Evolutionary conservation across 306 rosid species (phyloP).

Genomic region (Prunus mira): DNA sequence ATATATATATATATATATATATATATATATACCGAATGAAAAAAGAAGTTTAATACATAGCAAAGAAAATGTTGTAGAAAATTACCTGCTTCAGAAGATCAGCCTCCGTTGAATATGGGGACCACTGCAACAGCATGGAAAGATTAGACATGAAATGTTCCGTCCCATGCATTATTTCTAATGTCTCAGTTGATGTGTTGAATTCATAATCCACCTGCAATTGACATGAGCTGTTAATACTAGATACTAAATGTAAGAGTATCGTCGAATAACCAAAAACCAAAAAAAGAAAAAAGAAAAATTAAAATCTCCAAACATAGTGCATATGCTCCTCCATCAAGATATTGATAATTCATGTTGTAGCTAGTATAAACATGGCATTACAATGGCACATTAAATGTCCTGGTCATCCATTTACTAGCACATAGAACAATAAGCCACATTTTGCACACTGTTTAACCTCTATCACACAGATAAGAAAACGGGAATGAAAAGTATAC

Average conservation of each 20-base stretch:
- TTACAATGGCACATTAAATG: background rate
- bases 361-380: background rate
- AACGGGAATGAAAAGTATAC: background rate
- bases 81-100: slow-evolving; percentile 83
- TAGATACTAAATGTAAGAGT: background rate
- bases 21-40: background rate
- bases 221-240: slow-evolving; percentile 10
- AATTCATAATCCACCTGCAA: slow-evolving; percentile 78
- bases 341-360: background rate
- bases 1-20: too few relatives aligned
- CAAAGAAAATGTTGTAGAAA: slow-evolving; percentile 9
- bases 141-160: slow-evolving; percentile 69
- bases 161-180: slow-evolving; percentile 55
- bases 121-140: slow-evolving; percentile 67
- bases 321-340: background rate
- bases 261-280: background rate
- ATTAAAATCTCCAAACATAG: background rate
- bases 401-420: background rate
- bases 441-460: background rate
- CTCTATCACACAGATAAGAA: background rate
- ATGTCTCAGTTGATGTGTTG: slow-evolving; percentile 42
- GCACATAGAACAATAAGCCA: background rate
- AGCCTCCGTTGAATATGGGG: slow-evolving; percentile 82
- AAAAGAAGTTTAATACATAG: background rate
- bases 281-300: background rate